phyloP scores from a whole-genome alignment of 441 rosid genomes.

The Corymbia calophylla region DNA sequence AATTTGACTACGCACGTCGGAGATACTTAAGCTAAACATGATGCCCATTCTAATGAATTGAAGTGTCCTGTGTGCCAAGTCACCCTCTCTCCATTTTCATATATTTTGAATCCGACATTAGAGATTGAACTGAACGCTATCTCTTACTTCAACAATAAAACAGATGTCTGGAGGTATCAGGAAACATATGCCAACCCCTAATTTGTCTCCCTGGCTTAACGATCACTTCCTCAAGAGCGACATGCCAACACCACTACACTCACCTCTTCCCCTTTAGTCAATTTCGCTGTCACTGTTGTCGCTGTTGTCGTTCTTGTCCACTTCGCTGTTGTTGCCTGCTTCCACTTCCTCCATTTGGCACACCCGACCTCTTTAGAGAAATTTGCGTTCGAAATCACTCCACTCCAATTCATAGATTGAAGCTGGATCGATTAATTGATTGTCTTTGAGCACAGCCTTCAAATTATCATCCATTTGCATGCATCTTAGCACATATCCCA shows the following conservation, averaged over 20 bases:
- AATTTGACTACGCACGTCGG: fast-evolving
- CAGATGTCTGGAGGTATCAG: background rate
- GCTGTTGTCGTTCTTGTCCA: too few relatives aligned
- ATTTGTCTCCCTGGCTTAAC: background rate
- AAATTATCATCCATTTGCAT: too few relatives aligned
- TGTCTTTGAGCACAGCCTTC: too few relatives aligned
- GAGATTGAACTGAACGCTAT: background rate
- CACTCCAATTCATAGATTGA: too few relatives aligned
- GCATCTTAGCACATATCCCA: too few relatives aligned
- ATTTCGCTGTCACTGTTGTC: background rate
- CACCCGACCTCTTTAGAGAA: too few relatives aligned
- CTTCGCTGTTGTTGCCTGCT: too few relatives aligned
- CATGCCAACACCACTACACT: background rate
- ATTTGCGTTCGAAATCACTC: too few relatives aligned
- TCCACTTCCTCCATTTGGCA: too few relatives aligned
- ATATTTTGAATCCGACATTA: too few relatives aligned
- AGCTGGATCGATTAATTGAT: too few relatives aligned
- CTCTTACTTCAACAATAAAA: background rate
- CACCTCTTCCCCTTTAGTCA: background rate
- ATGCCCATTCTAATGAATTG: background rate
- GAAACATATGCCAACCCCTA: background rate
- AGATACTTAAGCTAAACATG: background rate
- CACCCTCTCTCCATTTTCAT: background rate
- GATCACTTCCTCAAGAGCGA: background rate
- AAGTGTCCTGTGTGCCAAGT: background rate